Evolutionary conservation across 2,329 filamentous ascomycete species (phyloP), one percentile per base, ranked within the genome.

Genomic region (Thermomyces lanuginosus): DNA sequence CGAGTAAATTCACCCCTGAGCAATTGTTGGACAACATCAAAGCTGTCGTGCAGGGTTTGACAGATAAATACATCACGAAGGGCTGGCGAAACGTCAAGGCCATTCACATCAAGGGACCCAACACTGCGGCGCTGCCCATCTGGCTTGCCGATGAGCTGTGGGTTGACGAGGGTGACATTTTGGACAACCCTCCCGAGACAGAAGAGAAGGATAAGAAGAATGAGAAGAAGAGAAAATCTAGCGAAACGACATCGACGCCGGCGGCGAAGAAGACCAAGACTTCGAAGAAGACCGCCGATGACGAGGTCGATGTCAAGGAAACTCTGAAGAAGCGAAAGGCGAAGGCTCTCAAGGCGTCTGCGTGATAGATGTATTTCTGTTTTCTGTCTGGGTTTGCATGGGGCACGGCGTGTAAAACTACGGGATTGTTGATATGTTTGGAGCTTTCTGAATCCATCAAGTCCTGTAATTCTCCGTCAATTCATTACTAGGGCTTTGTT

Each of bases 111-210:
- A 98, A 95, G 66, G 81, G 82, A 3, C 76, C 81, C 15, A 73
- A 80, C 46, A 92, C 86, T 4, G 76, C 75, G 34, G 78, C 86
- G 6, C 64, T 98, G 45, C 89, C 89, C n/a, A 74, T 98, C 48
- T 98, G 83, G 80, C 60, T 92, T 47, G 79, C 86, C 4, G 76
- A 83, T 40, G 83, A 93, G 63, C 64, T 98, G 37, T 98, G 89
- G 83, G 55, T 76, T 9, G 79, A 89, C 38, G 69, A 76, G 33
- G 66, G 72, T 34, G 74, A 81, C 45, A 71, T 92, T 5, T 60
- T 89, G 22, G 59, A 67, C 36, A 56, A 51, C 20, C 44, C 50
- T 20, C 39, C 30, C 8, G 46, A 38, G 27, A 42, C 45, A 24
- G 48, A 45, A 21, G 42, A 38, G 27, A 44, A 49, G 21, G 33